phyloP scores from a whole-genome alignment of 257 asterid genomes.

The Ocimum tenuiflorum region DNA sequence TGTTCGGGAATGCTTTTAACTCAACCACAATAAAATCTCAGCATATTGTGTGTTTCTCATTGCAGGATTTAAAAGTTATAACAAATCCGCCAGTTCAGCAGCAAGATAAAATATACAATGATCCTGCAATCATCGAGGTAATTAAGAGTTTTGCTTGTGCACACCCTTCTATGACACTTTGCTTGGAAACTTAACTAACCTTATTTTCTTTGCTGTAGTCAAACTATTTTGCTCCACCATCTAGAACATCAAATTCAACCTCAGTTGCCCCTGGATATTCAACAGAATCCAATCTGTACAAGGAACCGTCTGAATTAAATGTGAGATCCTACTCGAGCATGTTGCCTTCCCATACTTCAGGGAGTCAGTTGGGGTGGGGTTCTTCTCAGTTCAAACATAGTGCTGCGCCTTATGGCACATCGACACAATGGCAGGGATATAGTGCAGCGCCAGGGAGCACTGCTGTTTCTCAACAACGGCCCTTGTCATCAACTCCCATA shows the following conservation, averaged over 20 bases:
- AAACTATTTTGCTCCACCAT: constrained; percentile 28
- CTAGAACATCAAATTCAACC: constrained; percentile 34
- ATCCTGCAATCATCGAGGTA: constrained; percentile 83
- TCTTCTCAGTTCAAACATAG: constrained; percentile 30
- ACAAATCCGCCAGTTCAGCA: constrained; percentile 39
- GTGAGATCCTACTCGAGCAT: constrained; percentile 23
- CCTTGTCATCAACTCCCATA: constrained; percentile 26
- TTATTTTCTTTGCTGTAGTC: constrained; percentile 35
- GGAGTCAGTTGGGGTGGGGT: constrained; percentile 33
- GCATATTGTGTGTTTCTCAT: neutral
- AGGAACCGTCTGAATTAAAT: constrained; percentile 33
- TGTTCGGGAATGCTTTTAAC: neutral
- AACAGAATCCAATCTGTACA: constrained; percentile 28
- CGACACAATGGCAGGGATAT: constrained; percentile 38
- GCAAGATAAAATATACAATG: constrained; percentile 48
- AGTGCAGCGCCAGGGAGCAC: constrained; percentile 28
- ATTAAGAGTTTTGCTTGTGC: constrained; percentile 6
- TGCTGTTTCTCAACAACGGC: constrained; percentile 28
- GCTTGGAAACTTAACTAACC: constrained; percentile 7
- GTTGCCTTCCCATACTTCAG: constrained; percentile 35
- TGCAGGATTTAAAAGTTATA: constrained; percentile 70
- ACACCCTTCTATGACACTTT: neutral
- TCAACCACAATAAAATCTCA: neutral
- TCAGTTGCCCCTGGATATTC: constrained; percentile 37
- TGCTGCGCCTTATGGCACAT: constrained; percentile 30